Evolutionary conservation across 1,284 basidiomycete species (phyloP).

Genomic region (Cryptococcus floricola): DNA sequence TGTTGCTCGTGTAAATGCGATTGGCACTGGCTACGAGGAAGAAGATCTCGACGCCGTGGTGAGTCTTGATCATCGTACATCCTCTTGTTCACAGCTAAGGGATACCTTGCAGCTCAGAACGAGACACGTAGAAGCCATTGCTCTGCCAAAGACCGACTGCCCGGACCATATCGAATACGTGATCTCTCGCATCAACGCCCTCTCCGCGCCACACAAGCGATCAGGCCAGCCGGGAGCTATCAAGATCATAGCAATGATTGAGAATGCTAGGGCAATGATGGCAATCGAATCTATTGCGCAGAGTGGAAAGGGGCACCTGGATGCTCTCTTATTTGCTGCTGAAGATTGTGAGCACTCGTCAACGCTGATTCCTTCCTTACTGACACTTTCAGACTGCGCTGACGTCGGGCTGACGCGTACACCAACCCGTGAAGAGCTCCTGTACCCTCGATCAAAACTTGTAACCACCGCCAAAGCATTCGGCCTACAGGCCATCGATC

Average conservation of each 20-base stretch:
- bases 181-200: slow-evolving; percentile 50
- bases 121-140: slow-evolving; percentile 56
- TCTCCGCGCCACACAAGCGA: slow-evolving; percentile 25
- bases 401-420: slow-evolving; percentile 83
- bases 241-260: slow-evolving; percentile 69
- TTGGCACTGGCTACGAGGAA: slow-evolving; percentile 66
- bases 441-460: slow-evolving; percentile 80
- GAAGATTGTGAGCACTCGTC: slow-evolving; percentile 67
- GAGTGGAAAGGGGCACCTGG: slow-evolving; percentile 38
- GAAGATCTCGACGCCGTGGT: slow-evolving; percentile 68
- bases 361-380: background rate
- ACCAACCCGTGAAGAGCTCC: slow-evolving; percentile 65
- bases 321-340: slow-evolving; percentile 68
- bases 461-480: slow-evolving; percentile 81
- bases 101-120: slow-evolving; percentile 28
- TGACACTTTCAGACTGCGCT: slow-evolving; percentile 57
- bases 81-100: background rate
- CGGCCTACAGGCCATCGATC: slow-evolving; percentile 79
- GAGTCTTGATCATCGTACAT: slow-evolving; percentile 23
- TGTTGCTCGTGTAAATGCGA: slow-evolving; percentile 71
- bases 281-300: slow-evolving; percentile 32
- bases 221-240: slow-evolving; percentile 48
- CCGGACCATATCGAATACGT: slow-evolving; percentile 62
- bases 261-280: slow-evolving; percentile 62
- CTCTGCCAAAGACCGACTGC: slow-evolving; percentile 75